Conservation (phyloP, 371 early-diverging fungal genomes). For the Mucor indicus region DNA sequence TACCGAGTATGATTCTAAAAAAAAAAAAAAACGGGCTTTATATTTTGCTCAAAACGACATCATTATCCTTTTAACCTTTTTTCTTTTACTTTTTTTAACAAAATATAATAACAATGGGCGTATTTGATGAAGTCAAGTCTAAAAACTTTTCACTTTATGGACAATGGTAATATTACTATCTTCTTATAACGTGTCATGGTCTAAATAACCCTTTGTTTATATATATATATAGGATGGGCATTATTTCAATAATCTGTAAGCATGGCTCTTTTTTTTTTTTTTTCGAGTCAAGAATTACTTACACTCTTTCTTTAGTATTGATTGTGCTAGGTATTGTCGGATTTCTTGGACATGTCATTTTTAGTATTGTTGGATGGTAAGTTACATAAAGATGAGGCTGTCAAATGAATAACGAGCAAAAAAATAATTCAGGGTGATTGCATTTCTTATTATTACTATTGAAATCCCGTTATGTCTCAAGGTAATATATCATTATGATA, state of each 20-base stretch:
- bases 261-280: too few relatives aligned
- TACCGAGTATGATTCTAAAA: too few relatives aligned
- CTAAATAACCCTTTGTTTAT: too few relatives aligned
- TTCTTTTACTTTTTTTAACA: constrained; percentile 6
- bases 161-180: constrained; percentile 38
- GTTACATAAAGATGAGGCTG: too few relatives aligned
- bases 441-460: constrained; percentile 21
- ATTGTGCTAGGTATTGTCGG: constrained; percentile 44
- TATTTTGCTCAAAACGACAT: too few relatives aligned
- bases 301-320: constrained; percentile 26
- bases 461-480: constrained; percentile 30
- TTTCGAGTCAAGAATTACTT: too few relatives aligned
- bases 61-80: too few relatives aligned
- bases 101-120: constrained; percentile 34
- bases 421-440: constrained; percentile 32
- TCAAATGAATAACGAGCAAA: too few relatives aligned
- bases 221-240: constrained; percentile 50
- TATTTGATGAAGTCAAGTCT: constrained; percentile 40
- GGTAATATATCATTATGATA: constrained; percentile 15
- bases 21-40: too few relatives aligned
- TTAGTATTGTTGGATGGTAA: constrained; percentile 51
- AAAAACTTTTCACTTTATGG: constrained; percentile 48
- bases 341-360: constrained; percentile 28
- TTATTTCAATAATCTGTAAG: constrained; percentile 41
- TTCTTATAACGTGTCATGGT: too few relatives aligned